These are phyloP conservation scores for Triadica sebifera DNA, from an alignment of 345 rosid genomes.

Conservation along the genomic window DNA sequence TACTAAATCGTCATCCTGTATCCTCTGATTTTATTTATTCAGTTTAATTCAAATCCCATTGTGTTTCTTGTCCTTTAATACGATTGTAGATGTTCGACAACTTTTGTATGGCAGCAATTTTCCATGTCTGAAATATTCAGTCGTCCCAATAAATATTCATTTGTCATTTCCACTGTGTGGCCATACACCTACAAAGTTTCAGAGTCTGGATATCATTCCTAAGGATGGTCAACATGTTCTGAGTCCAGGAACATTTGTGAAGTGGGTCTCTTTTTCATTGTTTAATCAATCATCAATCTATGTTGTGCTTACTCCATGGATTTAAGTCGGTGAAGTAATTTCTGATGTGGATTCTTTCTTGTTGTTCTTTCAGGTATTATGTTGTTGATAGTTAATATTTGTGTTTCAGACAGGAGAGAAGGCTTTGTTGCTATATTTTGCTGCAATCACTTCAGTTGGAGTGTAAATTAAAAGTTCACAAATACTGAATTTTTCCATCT, in stretches of 20 bases:
- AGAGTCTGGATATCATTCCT: neutral
- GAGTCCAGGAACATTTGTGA: neutral
- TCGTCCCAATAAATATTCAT: neutral
- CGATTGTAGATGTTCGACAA: neutral
- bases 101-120: neutral
- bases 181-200: neutral
- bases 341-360: conserved; percentile 19
- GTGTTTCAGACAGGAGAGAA: neutral
- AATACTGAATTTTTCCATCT: neutral
- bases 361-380: conserved; percentile 45
- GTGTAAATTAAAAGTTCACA: neutral
- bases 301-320: neutral
- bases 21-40: neutral
- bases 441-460: neutral
- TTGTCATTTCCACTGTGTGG: neutral
- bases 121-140: neutral
- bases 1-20: too few relatives aligned
- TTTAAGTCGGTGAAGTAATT: neutral
- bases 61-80: neutral
- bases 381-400: conserved; percentile 1
- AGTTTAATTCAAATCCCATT: neutral
- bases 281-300: neutral
- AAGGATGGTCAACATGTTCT: neutral
- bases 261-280: neutral
- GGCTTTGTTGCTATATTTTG: conserved; percentile 8